These are phyloP conservation scores for Stagonosporopsis vannaccii DNA, from an alignment of 2,329 filamentous ascomycete species.

Conservation along the genomic window DNA sequence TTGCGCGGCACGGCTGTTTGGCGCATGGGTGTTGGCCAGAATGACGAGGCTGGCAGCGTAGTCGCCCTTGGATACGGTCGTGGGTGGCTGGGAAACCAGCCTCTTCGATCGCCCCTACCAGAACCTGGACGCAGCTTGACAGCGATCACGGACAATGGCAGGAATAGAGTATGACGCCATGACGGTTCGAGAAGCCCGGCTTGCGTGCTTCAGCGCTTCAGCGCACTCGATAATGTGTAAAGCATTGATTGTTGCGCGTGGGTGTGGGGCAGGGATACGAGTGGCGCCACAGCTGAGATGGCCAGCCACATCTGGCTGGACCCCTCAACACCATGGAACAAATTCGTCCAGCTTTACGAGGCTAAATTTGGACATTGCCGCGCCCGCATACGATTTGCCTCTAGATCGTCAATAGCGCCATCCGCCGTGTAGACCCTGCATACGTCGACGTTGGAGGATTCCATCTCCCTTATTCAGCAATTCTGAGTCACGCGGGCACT, in stretches of 20 bases:
- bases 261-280: not conserved
- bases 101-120: conserved; percentile 25
- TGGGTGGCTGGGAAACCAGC: conserved; percentile 41
- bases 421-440: conserved; percentile 32
- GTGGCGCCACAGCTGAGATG: conserved; percentile 2
- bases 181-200: not conserved
- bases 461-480: conserved; percentile 23
- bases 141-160: conserved; percentile 12
- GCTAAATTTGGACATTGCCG: conserved; percentile 35
- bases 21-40: conserved; percentile 38
- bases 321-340: conserved; percentile 33
- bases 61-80: conserved; percentile 11
- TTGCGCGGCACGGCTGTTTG: conserved; percentile 34
- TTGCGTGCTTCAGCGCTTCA: not conserved
- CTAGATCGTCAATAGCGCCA: conserved; percentile 23
- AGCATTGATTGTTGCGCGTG: conserved; percentile 1
- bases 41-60: conserved; percentile 40
- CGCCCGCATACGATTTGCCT: conserved; percentile 15
- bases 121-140: conserved; percentile 17
- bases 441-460: conserved; percentile 17
- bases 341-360: conserved; percentile 20
- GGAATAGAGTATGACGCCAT: conserved; percentile 11
- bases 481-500: conserved; percentile 36
- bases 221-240: not conserved
- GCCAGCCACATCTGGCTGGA: conserved; percentile 13